phyloP scores from a whole-genome alignment of 1,284 basidiomycete genomes.

The Volvariella surrecta region DNA sequence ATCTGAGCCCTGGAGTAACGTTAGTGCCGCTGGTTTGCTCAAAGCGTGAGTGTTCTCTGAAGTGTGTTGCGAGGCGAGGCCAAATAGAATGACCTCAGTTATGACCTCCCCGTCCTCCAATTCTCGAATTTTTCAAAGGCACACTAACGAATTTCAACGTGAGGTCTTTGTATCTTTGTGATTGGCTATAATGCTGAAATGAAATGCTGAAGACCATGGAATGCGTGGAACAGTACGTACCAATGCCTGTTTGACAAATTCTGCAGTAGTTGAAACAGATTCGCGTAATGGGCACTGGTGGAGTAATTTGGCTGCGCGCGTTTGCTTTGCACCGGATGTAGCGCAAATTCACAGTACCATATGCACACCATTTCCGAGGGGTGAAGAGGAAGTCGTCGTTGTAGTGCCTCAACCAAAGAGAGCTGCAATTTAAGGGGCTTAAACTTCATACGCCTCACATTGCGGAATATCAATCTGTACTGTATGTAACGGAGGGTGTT shows the following conservation, averaged over 20 bases:
- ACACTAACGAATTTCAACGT: constrained; percentile 50
- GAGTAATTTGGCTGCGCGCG: background rate
- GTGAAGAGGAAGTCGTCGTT: constrained; percentile 54
- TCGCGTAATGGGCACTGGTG: background rate
- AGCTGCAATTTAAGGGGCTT: constrained; percentile 42
- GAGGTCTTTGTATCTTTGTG: constrained; percentile 49
- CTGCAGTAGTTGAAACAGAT: constrained; percentile 15
- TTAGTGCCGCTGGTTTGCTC: constrained; percentile 51
- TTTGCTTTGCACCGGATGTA: background rate
- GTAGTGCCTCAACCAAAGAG: constrained; percentile 44
- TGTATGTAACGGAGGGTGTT: constrained; percentile 55
- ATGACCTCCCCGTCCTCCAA: constrained; percentile 56
- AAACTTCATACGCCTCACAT: background rate
- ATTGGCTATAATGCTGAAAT: constrained; percentile 40
- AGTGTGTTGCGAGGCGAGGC: constrained; percentile 43
- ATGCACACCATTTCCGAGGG: constrained; percentile 70
- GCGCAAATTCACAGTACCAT: constrained; percentile 38
- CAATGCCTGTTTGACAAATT: constrained; percentile 50
- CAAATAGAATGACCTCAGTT: constrained; percentile 49
- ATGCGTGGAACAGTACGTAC: too few species aligned
- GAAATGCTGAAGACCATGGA: constrained; percentile 53
- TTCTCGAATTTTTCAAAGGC: constrained; percentile 47
- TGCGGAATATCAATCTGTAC: constrained; percentile 37
- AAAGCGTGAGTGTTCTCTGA: constrained; percentile 31
- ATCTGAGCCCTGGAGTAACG: constrained; percentile 56